Evolutionary conservation across 768 basidiomycete species (phyloP).

Genomic region (Epithele typhae): DNA sequence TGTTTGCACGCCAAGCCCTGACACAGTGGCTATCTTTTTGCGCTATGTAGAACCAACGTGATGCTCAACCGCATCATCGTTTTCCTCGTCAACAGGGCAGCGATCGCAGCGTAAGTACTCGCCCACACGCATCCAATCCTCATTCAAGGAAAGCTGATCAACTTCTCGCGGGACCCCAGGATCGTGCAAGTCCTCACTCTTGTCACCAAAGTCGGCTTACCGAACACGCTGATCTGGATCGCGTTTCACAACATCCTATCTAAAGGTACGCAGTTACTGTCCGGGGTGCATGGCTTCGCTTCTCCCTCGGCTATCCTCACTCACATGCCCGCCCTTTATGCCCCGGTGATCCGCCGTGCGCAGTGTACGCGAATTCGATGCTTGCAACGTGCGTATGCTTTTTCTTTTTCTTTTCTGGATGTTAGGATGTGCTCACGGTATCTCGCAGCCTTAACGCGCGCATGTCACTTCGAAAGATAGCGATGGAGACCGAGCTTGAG

Average conservation of each 20-base stretch:
- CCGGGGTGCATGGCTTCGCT: too few species aligned
- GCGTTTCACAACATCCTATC: constrained; percentile 7
- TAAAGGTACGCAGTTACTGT: neutral
- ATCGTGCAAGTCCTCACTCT: constrained; percentile 3
- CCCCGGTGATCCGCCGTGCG: neutral
- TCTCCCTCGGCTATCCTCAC: too few species aligned
- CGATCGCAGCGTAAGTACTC: constrained; percentile 10
- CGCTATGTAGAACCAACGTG: constrained; percentile 1
- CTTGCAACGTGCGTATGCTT: constrained; percentile 9
- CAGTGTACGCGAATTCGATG: constrained; percentile 10
- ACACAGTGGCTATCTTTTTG: too few species aligned
- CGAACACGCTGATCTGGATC: constrained; percentile 4
- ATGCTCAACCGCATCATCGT: constrained; percentile 8
- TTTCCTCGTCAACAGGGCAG: constrained; percentile 6
- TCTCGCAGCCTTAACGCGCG: constrained; percentile 6
- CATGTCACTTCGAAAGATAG: constrained; percentile 2
- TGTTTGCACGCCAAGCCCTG: neutral
- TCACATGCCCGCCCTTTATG: too few species aligned
- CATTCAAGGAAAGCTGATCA: too few species aligned
- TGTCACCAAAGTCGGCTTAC: constrained; percentile 2
- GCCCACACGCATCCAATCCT: too few species aligned
- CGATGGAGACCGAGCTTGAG: neutral
- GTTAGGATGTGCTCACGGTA: neutral
- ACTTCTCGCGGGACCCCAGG: too few species aligned
- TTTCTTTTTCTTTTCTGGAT: too few species aligned